Evolutionary conservation across 2,329 filamentous ascomycete species (phyloP).

Genomic region (Ceratocystis eucalypticola): DNA sequence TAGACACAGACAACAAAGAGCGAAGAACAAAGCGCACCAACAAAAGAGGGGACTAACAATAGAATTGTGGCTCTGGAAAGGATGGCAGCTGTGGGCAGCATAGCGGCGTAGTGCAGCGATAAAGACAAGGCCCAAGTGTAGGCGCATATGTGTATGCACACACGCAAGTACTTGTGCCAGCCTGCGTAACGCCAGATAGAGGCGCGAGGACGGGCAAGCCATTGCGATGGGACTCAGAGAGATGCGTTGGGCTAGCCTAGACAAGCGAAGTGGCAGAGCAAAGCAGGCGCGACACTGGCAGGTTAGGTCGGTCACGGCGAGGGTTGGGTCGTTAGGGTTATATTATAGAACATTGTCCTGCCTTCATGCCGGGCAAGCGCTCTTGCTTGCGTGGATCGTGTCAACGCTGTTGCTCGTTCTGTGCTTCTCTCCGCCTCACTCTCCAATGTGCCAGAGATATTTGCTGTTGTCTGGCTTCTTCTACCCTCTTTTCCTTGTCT

Average conservation of each 20-base stretch:
- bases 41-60: not conserved
- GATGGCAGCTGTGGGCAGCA: not conserved
- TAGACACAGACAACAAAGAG: too few relatives aligned
- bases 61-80: not conserved
- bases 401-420: not conserved
- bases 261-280: too few relatives aligned
- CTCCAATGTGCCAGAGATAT: too few relatives aligned
- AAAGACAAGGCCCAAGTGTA: not conserved
- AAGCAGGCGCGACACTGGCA: too few relatives aligned
- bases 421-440: not conserved
- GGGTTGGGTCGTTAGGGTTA: not conserved
- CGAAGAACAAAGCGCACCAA: too few relatives aligned
- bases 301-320: too few relatives aligned
- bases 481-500: not conserved
- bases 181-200: not conserved
- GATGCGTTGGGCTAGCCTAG: too few relatives aligned
- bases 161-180: not conserved
- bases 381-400: not conserved
- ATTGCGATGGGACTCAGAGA: too few relatives aligned
- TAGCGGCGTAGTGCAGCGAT: not conserved
- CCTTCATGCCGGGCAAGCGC: not conserved
- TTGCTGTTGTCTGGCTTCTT: too few relatives aligned
- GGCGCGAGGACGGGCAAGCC: not conserved
- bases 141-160: not conserved
- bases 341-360: not conserved